Evolutionary conservation across 805 yeast genomes (phyloP), one percentile per base, ranked within the genome.

Genomic region (Spathaspora boniae): DNA sequence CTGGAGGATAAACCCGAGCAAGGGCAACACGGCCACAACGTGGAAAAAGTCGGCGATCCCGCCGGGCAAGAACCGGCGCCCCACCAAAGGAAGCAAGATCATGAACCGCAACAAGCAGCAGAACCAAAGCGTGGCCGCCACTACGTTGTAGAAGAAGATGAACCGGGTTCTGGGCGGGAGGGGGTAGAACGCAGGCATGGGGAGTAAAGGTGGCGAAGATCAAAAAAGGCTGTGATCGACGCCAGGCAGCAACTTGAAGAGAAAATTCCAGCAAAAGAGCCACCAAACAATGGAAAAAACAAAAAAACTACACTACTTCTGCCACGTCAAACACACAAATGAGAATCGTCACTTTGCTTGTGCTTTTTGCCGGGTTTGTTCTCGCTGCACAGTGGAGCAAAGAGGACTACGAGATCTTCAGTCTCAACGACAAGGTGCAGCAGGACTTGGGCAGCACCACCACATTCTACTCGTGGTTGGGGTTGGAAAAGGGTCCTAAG

Each of bases 321-420:
- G n/a, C 25, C 12, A 14, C 22, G 5, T 32, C 25, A 14, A 12
- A 17, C 15, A 17, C 28, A 21, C 28, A 30, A n/a, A 34, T 34
- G 38, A 34, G 21, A 16, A 29, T 34, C 20, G n/a, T 34, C 19
- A 29, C 32, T 14, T n/a, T 35, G 19, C 16, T 38, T 17, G 11
- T 37, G 4, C 29, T 27, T 15, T 17, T 34, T 15, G 29, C 42
- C 3, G 27, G 45, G 3, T 16, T 43, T 6, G 44, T 36, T 8
- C 55, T 46, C 6, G 74, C 71, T 4, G 48, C 65, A 9, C 40
- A 47, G 23, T 83, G 88, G 78, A 53, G 78, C 2, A 64, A 79
- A 0, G 78, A 75, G 37, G 97, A 91, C 57, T 69, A 82, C 22
- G 96, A 89, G 60, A 79, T 91, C 37, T 88, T 91, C 64, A 69